A percentile compares a stretch with the other conserved stretches of the same genome.
Conservation (phyloP, 148 eudicot species). For the Fallopia convolvulus region DNA sequence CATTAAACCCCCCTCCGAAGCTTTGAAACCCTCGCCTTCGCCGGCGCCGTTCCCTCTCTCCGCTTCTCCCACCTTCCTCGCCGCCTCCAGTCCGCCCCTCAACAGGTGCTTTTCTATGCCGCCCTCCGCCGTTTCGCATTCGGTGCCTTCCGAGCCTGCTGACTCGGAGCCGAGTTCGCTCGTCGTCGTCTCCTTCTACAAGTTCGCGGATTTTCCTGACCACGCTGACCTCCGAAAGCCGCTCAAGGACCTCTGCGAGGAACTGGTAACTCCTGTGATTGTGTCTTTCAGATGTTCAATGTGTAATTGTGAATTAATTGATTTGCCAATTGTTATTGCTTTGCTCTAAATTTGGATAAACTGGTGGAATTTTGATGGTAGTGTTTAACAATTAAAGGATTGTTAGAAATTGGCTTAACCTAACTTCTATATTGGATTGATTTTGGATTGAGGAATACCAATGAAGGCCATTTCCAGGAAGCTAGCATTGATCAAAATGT, state of each 20-base stretch:
- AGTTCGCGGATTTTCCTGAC: constrained; percentile 83
- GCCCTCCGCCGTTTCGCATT: constrained; percentile 16
- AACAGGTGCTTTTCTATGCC: constrained; percentile 22
- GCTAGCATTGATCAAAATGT: background rate
- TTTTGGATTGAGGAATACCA: background rate
- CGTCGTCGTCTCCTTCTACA: constrained; percentile 85
- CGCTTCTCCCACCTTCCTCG: constrained; percentile 6
- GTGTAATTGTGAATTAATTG: background rate
- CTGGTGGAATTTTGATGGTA: background rate
- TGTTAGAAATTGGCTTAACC: background rate
- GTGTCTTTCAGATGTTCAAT: background rate
- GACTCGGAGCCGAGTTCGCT: constrained; percentile 26
- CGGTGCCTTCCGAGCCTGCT: constrained; percentile 7
- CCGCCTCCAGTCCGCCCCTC: constrained; percentile 5
- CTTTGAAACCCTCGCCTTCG: constrained; percentile 17
- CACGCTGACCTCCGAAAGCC: constrained; percentile 63
- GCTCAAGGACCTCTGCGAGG: constrained; percentile 62
- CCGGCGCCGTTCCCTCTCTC: constrained; percentile 13
- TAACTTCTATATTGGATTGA: background rate
- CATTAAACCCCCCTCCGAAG: constrained; percentile 23
- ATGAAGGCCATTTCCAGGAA: background rate
- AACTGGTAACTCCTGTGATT: constrained; percentile 37
- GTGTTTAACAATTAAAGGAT: background rate
- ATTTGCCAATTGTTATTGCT: background rate
- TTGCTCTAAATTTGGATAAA: background rate